Evolutionary conservation across 257 asterid genomes (phyloP).

Genomic region (Marsdenia floribunda): DNA sequence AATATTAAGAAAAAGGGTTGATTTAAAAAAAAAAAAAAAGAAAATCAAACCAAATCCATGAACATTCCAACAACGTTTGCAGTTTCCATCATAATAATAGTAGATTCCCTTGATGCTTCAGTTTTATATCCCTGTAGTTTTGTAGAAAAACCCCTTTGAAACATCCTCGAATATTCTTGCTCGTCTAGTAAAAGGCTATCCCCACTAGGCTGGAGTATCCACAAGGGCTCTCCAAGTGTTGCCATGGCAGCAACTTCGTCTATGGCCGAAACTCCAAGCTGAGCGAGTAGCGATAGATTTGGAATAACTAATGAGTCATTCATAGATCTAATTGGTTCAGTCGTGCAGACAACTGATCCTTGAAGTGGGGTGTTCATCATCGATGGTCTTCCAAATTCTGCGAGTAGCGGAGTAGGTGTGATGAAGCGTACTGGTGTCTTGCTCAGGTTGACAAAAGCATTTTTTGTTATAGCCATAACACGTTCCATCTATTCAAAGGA

Average conservation of each 20-base stretch:
- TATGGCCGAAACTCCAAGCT: not conserved
- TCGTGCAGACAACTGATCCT: too few species aligned
- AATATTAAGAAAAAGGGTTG: too few species aligned
- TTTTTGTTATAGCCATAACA: not conserved
- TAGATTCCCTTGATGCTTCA: constrained; percentile 54
- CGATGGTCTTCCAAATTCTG: not conserved
- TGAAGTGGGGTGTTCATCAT: too few species aligned
- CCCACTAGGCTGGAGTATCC: not conserved
- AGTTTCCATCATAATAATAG: constrained; percentile 44
- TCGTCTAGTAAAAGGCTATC: constrained; percentile 18
- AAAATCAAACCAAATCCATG: constrained; percentile 46
- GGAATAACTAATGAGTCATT: too few species aligned
- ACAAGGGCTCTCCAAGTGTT: not conserved
- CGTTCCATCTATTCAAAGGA: not conserved
- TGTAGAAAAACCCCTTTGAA: constrained; percentile 37
- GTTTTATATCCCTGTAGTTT: constrained; percentile 42
- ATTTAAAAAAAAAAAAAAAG: not conserved
- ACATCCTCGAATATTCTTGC: constrained; percentile 39
- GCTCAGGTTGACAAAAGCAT: not conserved
- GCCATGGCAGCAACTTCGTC: not conserved
- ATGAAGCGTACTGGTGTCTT: not conserved
- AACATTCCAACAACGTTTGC: constrained; percentile 48
- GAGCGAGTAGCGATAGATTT: not conserved
- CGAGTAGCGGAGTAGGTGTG: not conserved
- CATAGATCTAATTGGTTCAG: not conserved